These are phyloP conservation scores for Centella asiatica DNA, from an alignment of 129 eudicot species.

Conservation along the genomic window DNA sequence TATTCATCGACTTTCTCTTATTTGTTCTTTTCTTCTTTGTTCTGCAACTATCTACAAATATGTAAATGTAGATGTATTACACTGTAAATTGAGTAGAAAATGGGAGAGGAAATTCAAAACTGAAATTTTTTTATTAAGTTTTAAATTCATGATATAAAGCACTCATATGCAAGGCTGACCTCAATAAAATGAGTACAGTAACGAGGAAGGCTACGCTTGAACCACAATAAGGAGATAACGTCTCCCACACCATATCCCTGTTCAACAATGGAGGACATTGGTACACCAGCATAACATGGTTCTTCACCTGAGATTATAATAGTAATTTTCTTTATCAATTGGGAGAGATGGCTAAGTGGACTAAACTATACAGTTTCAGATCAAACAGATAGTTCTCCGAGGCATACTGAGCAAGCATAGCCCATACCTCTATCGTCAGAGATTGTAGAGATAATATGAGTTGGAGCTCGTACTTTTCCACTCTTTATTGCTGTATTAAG, in stretches of 20 bases:
- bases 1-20: too few species aligned
- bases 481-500: constrained; percentile 86
- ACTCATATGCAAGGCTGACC: constrained; percentile 30
- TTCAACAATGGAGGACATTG: constrained; percentile 93
- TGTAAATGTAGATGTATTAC: too few species aligned
- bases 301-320: constrained; percentile 87
- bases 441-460: constrained; percentile 89
- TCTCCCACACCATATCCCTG: constrained; percentile 94
- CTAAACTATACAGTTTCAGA: neutral
- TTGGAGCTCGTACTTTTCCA: constrained; percentile 97
- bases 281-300: constrained; percentile 97
- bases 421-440: constrained; percentile 76
- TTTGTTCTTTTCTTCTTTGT: too few species aligned
- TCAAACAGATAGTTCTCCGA: neutral
- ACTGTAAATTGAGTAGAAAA: too few species aligned
- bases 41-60: too few species aligned
- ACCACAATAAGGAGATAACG: constrained; percentile 95
- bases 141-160: constrained; percentile 4
- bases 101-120: too few species aligned
- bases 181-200: constrained; percentile 95
- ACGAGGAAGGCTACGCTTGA: constrained; percentile 96
- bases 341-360: too few species aligned
- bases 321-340: too few species aligned
- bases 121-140: too few species aligned
- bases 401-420: neutral